A percentile compares a stretch with the other conserved stretches of the same genome.
These are phyloP conservation scores for Extremus antarcticus DNA, from an alignment of 495 filamentous ascomycete genomes.

Conservation along the genomic window DNA sequence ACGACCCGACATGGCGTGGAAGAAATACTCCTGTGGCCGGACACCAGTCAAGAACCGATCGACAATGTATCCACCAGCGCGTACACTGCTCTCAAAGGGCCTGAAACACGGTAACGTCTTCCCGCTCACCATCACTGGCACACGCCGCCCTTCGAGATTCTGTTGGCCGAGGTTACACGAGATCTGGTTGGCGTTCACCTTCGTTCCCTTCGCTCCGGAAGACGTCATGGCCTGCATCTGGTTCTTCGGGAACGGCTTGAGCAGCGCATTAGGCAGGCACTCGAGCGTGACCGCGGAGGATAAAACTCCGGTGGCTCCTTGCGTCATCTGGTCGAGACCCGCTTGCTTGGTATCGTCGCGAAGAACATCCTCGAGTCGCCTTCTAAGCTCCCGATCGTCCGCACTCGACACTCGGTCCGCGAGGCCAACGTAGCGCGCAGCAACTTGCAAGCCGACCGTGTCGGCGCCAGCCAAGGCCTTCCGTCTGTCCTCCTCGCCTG, in stretches of 20 bases:
- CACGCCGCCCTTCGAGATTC: constrained; percentile 85
- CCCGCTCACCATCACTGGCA: constrained; percentile 95
- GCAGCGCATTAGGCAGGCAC: constrained; percentile 71
- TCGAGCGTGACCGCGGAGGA: constrained; percentile 67
- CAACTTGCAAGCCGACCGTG: constrained; percentile 69
- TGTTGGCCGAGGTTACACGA: constrained; percentile 97
- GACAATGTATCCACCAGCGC: constrained; percentile 88
- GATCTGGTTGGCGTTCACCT: constrained; percentile 93
- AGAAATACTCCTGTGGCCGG: constrained; percentile 95
- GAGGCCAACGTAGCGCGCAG: constrained; percentile 85
- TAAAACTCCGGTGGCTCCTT: constrained; percentile 54
- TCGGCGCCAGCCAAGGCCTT: constrained; percentile 58
- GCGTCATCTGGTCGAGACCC: constrained; percentile 76
- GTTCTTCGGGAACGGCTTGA: constrained; percentile 89
- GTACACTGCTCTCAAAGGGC: constrained; percentile 76
- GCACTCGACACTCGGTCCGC: constrained; percentile 46
- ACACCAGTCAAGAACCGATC: constrained; percentile 98
- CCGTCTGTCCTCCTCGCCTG: constrained; percentile 63
- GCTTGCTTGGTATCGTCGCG: constrained; percentile 83
- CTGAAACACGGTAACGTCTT: constrained; percentile 93
- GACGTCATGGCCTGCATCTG: constrained; percentile 99
- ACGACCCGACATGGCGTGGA: constrained; percentile 98
- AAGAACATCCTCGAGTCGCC: constrained; percentile 76
- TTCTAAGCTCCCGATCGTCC: constrained; percentile 57
- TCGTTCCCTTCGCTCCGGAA: constrained; percentile 86